phyloP scores from a whole-genome alignment of 202 grass and related monocot species.

The Eragrostis tef region DNA sequence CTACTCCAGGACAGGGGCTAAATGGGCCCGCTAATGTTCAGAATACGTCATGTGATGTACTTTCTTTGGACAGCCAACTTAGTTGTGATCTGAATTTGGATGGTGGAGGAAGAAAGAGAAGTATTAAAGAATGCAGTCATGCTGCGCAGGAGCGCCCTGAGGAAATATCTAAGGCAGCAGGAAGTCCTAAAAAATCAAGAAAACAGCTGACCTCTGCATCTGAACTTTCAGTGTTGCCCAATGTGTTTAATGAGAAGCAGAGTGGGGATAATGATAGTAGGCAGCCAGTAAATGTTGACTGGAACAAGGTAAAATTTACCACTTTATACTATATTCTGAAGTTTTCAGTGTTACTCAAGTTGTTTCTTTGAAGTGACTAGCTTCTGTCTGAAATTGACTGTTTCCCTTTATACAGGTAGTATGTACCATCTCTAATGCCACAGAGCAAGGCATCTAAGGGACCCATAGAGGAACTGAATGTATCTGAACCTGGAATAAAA shows the following conservation, averaged over 20 bases:
- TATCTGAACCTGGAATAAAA: conserved; percentile 55
- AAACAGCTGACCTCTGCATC: conserved; percentile 42
- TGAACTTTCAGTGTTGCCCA: conserved; percentile 11
- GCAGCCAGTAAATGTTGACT: conserved; percentile 46
- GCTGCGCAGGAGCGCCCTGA: conserved; percentile 41
- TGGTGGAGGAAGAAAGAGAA: conserved; percentile 63
- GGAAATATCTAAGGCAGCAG: conserved; percentile 54
- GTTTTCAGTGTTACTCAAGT: conserved; percentile 4
- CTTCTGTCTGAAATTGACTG: conserved; percentile 31
- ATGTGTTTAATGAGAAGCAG: conserved; percentile 31
- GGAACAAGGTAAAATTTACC: conserved; percentile 55
- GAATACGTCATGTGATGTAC: conserved; percentile 18
- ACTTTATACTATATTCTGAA: conserved; percentile 25
- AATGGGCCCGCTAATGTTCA: conserved; percentile 40
- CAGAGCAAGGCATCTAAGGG: conserved; percentile 52
- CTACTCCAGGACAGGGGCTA: conserved; percentile 28
- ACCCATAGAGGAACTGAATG: conserved; percentile 47
- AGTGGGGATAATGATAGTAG: conserved; percentile 33
- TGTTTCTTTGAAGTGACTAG: conserved; percentile 34
- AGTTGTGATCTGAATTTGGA: conserved; percentile 53
- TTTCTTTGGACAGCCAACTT: conserved; percentile 44
- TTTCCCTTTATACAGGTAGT: conserved; percentile 55
- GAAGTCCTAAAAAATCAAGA: conserved; percentile 42
- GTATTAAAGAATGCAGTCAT: conserved; percentile 34
- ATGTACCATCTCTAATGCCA: conserved; percentile 54